Evolutionary conservation across 805 yeast genomes (phyloP).

Genomic region (Isabelozyma heimii): DNA sequence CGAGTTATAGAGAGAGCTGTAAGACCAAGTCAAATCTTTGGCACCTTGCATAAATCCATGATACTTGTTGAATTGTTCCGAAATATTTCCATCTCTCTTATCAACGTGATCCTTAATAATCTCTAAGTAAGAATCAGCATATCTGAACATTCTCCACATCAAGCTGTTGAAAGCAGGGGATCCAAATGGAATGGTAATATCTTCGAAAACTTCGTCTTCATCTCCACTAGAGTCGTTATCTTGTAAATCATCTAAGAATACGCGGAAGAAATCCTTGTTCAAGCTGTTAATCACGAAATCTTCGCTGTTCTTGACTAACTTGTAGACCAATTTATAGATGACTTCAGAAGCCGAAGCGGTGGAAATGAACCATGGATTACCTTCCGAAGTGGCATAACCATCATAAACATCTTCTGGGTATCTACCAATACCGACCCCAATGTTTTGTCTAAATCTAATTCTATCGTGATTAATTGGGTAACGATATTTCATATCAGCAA

Average conservation of each 20-base stretch:
- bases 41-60: constrained; percentile 91
- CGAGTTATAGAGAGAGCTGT: constrained; percentile 72
- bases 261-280: constrained; percentile 26
- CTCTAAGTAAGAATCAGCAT: constrained; percentile 66
- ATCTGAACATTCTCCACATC: constrained; percentile 44
- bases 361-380: constrained; percentile 91
- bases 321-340: constrained; percentile 52
- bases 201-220: constrained; percentile 13
- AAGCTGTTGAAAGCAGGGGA: constrained; percentile 46
- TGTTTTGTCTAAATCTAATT: constrained; percentile 26
- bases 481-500: constrained; percentile 65
- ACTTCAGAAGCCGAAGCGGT: constrained; percentile 70
- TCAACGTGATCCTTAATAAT: constrained; percentile 60
- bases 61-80: constrained; percentile 83
- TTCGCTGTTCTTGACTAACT: constrained; percentile 31
- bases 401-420: constrained; percentile 92
- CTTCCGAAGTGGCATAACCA: constrained; percentile 68
- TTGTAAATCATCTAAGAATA: constrained; percentile 22
- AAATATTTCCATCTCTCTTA: constrained; percentile 61
- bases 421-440: constrained; percentile 77
- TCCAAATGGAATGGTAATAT: constrained; percentile 30
- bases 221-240: constrained; percentile 9
- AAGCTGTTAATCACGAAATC: constrained; percentile 43
- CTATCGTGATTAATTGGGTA: constrained; percentile 71
- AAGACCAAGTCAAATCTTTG: constrained; percentile 84